Conservation (phyloP, 208 protist genomes). For the Angomonas deanei region DNA sequence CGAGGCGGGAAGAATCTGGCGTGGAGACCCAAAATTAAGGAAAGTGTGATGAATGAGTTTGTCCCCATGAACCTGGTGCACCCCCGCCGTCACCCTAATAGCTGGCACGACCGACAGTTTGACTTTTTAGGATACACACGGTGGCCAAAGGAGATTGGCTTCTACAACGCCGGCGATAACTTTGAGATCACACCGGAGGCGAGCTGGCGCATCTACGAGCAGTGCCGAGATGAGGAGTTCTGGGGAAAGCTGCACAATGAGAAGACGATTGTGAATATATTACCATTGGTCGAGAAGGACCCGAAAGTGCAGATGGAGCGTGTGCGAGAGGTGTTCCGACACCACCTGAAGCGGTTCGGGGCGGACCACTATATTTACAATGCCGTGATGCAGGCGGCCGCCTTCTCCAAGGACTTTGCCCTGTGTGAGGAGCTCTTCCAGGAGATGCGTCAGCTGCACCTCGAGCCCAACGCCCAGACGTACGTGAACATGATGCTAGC, state of each 20-base stretch:
- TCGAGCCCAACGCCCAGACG: conserved; percentile 84
- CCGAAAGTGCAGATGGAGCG: conserved; percentile 56
- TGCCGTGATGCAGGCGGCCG: conserved; percentile 84
- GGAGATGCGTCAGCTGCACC: conserved; percentile 64
- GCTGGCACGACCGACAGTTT: conserved; percentile 85
- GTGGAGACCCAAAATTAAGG: conserved; percentile 80
- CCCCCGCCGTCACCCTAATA: conserved; percentile 77
- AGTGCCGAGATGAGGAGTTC: conserved; percentile 63
- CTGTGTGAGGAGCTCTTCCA: conserved; percentile 59
- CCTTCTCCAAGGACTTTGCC: conserved; percentile 71
- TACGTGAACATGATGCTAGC: conserved; percentile 92
- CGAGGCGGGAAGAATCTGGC: conserved; percentile 88
- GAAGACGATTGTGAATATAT: conserved; percentile 66
- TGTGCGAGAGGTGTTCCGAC: conserved; percentile 72
- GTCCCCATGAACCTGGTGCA: conserved; percentile 81
- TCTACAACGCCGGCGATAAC: conserved; percentile 89
- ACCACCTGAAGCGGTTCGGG: conserved; percentile 85
- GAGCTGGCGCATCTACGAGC: conserved; percentile 60
- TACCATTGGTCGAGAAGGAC: conserved; percentile 76
- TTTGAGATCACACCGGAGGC: conserved; percentile 86
- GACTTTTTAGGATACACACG: conserved; percentile 76
- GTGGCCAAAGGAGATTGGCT: conserved; percentile 88
- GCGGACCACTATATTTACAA: conserved; percentile 91
- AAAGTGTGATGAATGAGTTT: conserved; percentile 54
- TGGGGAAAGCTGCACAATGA: conserved; percentile 83